Percentiles rank a stretch among this genome's conserved stretches.
Conservation (phyloP, 1,139 yeast genomes). For the Suhomyces ambrosiae region DNA sequence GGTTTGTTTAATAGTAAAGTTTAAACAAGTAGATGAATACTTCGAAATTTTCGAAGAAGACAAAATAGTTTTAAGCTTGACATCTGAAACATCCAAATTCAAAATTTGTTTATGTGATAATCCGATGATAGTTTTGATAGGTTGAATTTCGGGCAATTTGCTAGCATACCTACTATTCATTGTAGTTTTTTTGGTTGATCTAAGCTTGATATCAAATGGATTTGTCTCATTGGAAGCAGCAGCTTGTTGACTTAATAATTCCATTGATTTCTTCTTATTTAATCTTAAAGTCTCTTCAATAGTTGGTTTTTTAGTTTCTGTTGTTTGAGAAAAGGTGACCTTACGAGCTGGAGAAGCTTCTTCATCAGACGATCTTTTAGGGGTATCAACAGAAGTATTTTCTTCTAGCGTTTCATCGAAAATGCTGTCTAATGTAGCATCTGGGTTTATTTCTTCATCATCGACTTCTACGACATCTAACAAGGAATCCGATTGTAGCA, state of each 20-base stretch:
- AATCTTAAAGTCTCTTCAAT: slow-evolving; percentile 19
- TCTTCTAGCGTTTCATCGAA: slow-evolving; percentile 14
- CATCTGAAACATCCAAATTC: slow-evolving; percentile 37
- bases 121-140: slow-evolving; percentile 46
- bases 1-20: slow-evolving; percentile 31
- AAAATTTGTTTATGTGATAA: slow-evolving; percentile 41
- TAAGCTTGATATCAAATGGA: slow-evolving; percentile 36
- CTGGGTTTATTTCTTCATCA: slow-evolving; percentile 10
- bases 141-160: slow-evolving; percentile 37
- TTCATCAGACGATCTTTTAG: slow-evolving; percentile 8
- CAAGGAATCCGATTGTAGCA: slow-evolving; percentile 4
- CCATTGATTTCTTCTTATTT: slow-evolving; percentile 19
- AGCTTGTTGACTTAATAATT: slow-evolving; percentile 13
- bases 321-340: slow-evolving; percentile 8
- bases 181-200: slow-evolving; percentile 33
- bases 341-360: slow-evolving; percentile 11
- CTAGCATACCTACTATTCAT: slow-evolving; percentile 34
- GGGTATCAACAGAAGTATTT: slow-evolving; percentile 7
- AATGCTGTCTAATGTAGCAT: slow-evolving; percentile 18
- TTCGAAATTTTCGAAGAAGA: slow-evolving; percentile 36
- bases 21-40: slow-evolving; percentile 32
- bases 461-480: slow-evolving; percentile 5
- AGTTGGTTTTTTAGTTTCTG: slow-evolving; percentile 12
- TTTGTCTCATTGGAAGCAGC: slow-evolving; percentile 14
- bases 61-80: slow-evolving; percentile 42